Evolutionary conservation across 2,329 filamentous ascomycete genomes (phyloP).

Genomic region (Neonectria ditissima): DNA sequence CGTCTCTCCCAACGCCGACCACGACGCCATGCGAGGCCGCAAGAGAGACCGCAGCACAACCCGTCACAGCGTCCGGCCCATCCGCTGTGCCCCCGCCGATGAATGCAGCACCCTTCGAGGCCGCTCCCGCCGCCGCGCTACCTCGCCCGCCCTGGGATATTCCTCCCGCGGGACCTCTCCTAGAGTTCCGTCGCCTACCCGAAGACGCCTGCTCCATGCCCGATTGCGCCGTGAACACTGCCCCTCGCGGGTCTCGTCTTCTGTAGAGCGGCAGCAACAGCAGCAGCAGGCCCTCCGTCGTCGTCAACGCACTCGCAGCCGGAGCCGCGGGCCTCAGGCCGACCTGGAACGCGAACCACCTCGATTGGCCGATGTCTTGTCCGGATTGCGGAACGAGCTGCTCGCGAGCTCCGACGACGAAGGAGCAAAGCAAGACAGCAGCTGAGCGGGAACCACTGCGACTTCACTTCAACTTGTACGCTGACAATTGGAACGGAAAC

Average conservation of each 20-base stretch:
- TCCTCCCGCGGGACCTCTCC: constrained; percentile 51
- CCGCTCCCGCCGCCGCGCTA: constrained; percentile 55
- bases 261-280: constrained; percentile 47
- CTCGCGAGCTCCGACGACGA: constrained; percentile 42
- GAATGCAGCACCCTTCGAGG: constrained; percentile 58
- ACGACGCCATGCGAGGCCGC: constrained; percentile 52
- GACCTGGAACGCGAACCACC: constrained; percentile 46
- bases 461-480: constrained; percentile 18
- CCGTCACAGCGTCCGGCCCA: constrained; percentile 47
- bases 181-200: constrained; percentile 54
- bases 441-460: constrained; percentile 18
- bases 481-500: not conserved
- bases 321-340: constrained; percentile 50
- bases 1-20: constrained; percentile 40
- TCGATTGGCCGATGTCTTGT: constrained; percentile 46
- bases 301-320: constrained; percentile 54
- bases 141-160: constrained; percentile 49
- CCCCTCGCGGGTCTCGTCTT: constrained; percentile 54
- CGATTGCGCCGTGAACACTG: constrained; percentile 59
- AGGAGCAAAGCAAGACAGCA: constrained; percentile 25
- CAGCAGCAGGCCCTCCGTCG: constrained; percentile 47
- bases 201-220: constrained; percentile 56
- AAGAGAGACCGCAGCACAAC: constrained; percentile 55
- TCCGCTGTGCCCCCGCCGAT: constrained; percentile 49
- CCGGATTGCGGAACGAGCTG: constrained; percentile 52